A percentile compares a stretch with the other conserved stretches of the same genome.
phyloP scores from a whole-genome alignment of 257 asterid species.

The Penstemon eatonii region DNA sequence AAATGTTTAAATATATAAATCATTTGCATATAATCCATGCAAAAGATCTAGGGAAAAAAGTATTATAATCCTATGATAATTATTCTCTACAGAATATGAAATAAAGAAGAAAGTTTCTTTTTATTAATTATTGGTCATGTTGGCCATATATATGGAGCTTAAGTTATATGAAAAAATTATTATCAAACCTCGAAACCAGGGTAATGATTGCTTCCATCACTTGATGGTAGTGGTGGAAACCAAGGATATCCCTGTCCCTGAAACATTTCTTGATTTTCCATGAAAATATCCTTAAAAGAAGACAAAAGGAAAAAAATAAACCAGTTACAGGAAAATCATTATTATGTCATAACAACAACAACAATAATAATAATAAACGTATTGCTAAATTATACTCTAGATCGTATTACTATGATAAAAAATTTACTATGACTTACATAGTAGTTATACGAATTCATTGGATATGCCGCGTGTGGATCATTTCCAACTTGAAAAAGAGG shows the following conservation, averaged over 20 bases:
- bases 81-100: too few species aligned
- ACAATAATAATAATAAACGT: background rate
- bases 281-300: slow-evolving; percentile 9
- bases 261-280: slow-evolving; percentile 18
- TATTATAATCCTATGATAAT: too few species aligned
- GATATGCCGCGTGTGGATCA: slow-evolving; percentile 21
- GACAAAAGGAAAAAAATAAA: background rate
- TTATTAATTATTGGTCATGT: background rate
- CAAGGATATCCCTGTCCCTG: background rate
- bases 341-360: background rate
- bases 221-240: slow-evolving; percentile 6
- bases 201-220: slow-evolving; percentile 19
- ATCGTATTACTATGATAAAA: background rate
- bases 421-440: slow-evolving; percentile 23
- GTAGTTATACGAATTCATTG: slow-evolving; percentile 19
- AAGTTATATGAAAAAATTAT: background rate
- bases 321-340: background rate
- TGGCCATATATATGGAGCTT: background rate
- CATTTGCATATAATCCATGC: background rate
- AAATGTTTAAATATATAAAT: background rate
- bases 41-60: too few species aligned
- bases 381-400: background rate
- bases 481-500: background rate
- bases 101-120: background rate
- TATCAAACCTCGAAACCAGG: slow-evolving; percentile 26